Conservation (phyloP, 176 grass and related monocot genomes). For the Rhynchospora pubera region DNA sequence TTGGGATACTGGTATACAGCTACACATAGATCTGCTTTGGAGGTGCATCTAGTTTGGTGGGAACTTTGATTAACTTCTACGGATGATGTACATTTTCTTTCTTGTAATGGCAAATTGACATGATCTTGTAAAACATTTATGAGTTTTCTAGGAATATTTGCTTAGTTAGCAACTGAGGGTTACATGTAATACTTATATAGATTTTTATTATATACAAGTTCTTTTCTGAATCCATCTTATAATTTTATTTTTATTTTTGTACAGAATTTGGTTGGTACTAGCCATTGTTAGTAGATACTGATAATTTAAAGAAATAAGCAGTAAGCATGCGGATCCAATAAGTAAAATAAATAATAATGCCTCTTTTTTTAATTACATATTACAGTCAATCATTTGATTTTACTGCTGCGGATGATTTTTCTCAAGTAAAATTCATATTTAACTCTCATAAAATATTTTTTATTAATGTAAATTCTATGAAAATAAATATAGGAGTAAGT, state of each 20-base stretch:
- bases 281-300: too few relatives aligned
- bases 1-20: background rate
- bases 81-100: background rate
- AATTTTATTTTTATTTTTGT: background rate
- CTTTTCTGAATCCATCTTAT: background rate
- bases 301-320: too few relatives aligned
- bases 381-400: too few relatives aligned
- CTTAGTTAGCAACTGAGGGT: background rate
- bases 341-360: too few relatives aligned
- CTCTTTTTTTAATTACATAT: too few relatives aligned
- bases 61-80: background rate
- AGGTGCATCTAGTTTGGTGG: background rate
- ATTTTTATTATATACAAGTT: background rate
- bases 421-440: too few relatives aligned
- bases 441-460: too few relatives aligned
- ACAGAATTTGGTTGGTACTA: background rate
- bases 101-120: background rate
- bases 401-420: too few relatives aligned
- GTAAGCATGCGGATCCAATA: too few relatives aligned
- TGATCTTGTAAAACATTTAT: background rate
- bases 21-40: background rate
- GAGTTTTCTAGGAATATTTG: background rate
- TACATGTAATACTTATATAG: background rate
- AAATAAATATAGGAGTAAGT: too few relatives aligned
- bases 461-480: too few relatives aligned